A percentile compares a stretch with the other conserved stretches of the same genome.
These are phyloP conservation scores for Tubosaeta sp. DNA, from an alignment of 768 basidiomycete genomes.

Conservation along the genomic window DNA sequence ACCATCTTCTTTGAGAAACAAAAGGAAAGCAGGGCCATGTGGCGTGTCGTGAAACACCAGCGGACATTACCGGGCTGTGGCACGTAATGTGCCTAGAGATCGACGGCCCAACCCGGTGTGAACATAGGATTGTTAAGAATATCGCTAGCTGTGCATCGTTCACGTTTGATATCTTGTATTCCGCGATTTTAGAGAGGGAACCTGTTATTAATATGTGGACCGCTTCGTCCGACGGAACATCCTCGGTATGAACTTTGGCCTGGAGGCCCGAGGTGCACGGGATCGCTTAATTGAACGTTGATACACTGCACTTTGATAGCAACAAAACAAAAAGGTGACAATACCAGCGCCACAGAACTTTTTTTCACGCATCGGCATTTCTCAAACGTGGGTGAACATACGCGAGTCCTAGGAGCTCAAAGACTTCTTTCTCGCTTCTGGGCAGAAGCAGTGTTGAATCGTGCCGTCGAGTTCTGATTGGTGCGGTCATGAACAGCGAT, in stretches of 20 bases:
- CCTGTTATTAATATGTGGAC: neutral
- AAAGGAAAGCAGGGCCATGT: neutral
- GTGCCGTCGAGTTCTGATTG: constrained; percentile 47
- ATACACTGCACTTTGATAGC: neutral
- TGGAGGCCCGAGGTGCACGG: neutral
- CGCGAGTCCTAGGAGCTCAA: constrained; percentile 61
- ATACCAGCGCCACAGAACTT: constrained; percentile 8
- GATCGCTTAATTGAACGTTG: neutral
- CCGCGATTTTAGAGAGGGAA: neutral
- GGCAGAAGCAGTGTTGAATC: constrained; percentile 61
- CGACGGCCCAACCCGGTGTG: neutral
- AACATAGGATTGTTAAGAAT: neutral
- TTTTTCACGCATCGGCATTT: constrained; percentile 47
- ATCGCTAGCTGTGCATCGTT: neutral
- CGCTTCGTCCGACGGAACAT: neutral
- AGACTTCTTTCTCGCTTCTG: constrained; percentile 67
- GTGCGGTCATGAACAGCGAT: neutral
- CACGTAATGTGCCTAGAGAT: neutral
- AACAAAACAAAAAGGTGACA: neutral
- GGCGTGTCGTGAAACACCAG: neutral
- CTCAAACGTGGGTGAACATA: constrained; percentile 70
- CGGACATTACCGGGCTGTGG: neutral
- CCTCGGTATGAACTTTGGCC: neutral
- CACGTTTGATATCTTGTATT: neutral
- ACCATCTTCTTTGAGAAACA: neutral